A percentile compares a stretch with the other conserved stretches of the same genome.
phyloP scores from a whole-genome alignment of 1,139 yeast species.

The Kodamaea derodonti region DNA sequence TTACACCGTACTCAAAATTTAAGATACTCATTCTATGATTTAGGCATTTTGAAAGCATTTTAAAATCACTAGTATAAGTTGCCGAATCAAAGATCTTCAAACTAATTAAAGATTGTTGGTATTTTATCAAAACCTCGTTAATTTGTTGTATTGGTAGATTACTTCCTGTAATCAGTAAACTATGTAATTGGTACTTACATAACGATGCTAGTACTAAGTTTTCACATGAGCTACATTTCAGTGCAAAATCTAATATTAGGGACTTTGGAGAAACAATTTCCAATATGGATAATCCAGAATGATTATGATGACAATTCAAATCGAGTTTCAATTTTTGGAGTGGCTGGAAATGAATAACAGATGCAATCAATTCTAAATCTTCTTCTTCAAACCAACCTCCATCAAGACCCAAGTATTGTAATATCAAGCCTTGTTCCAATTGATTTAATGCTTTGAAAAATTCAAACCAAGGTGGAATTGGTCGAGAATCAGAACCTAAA shows the following conservation, averaged over 20 bases:
- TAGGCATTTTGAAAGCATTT: constrained; percentile 12
- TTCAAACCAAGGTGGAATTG: constrained; percentile 13
- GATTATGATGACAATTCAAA: not conserved
- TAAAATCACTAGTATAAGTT: constrained; percentile 7
- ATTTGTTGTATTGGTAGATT: not conserved
- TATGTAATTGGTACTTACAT: not conserved
- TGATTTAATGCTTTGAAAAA: constrained; percentile 12
- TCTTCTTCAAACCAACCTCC: constrained; percentile 7
- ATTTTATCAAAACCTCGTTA: not conserved
- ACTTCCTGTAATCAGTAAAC: constrained; percentile 2
- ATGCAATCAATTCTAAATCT: not conserved
- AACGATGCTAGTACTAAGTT: not conserved
- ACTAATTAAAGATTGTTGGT: constrained; percentile 2
- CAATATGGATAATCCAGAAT: not conserved
- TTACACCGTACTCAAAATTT: constrained; percentile 17
- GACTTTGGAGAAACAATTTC: not conserved
- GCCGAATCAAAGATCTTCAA: constrained; percentile 2
- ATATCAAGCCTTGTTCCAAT: constrained; percentile 4
- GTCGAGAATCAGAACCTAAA: constrained; percentile 1
- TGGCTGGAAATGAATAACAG: not conserved
- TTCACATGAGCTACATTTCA: not conserved
- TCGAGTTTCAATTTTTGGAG: not conserved
- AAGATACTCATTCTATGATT: constrained; percentile 9
- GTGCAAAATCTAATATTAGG: not conserved
- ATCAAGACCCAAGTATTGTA: constrained; percentile 14